Evolutionary conservation across 495 filamentous ascomycete genomes (phyloP).

Genomic region (Annulohypoxylon maeteangense): DNA sequence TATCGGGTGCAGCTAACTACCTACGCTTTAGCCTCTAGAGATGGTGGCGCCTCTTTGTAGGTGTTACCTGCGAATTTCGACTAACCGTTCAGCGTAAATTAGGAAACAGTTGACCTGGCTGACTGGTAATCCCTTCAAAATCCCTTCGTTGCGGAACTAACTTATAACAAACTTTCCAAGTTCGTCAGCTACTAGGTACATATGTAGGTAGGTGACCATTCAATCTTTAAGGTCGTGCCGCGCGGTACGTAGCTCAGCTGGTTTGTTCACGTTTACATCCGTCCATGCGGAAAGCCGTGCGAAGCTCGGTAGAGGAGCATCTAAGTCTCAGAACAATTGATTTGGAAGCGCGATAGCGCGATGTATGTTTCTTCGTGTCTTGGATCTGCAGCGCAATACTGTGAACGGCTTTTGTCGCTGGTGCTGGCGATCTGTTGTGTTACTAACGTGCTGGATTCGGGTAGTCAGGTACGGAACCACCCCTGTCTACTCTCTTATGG

Average conservation of each 20-base stretch:
- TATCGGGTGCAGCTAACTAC: constrained; percentile 14
- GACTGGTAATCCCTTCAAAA: neutral
- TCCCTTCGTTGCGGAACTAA: neutral
- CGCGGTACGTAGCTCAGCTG: constrained; percentile 10
- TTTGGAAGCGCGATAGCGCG: constrained; percentile 23
- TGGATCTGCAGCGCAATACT: constrained; percentile 32
- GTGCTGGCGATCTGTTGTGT: constrained; percentile 30
- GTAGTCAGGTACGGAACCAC: constrained; percentile 36
- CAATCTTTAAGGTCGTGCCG: neutral
- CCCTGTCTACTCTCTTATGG: constrained; percentile 17
- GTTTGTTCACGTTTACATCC: constrained; percentile 41
- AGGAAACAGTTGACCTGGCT: constrained; percentile 24
- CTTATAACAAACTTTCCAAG: neutral
- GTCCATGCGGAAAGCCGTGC: constrained; percentile 39
- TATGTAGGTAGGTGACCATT: too few species aligned
- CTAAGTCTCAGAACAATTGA: constrained; percentile 40
- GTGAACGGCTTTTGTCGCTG: constrained; percentile 41
- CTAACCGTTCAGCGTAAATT: constrained; percentile 40
- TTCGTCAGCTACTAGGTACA: neutral
- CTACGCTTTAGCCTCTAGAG: neutral
- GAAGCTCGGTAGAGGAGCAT: constrained; percentile 4
- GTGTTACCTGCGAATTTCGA: constrained; percentile 23
- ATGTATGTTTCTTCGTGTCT: constrained; percentile 33
- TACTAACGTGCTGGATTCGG: constrained; percentile 23
- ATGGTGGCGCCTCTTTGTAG: constrained; percentile 1